Evolutionary conservation across 2,329 filamentous ascomycete species (phyloP).

Genomic region (Gnomoniopsis sp.): DNA sequence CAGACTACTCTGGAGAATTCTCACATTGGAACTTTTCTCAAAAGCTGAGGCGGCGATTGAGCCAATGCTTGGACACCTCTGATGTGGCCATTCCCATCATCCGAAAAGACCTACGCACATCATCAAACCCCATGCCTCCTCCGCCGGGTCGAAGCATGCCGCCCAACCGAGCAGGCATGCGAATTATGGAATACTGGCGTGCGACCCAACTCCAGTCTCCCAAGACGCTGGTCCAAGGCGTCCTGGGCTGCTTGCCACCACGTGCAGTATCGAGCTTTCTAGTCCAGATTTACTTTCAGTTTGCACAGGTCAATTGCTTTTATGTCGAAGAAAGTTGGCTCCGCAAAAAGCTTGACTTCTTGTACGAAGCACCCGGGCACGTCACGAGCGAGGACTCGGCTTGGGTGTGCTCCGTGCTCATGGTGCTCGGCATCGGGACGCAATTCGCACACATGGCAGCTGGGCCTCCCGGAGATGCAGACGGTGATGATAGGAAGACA

Average conservation of each 20-base stretch:
- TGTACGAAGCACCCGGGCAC: conserved; percentile 36
- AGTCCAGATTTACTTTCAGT: conserved; percentile 43
- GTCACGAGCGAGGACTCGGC: conserved; percentile 39
- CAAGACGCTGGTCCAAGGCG: conserved; percentile 32
- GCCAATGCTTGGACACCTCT: conserved; percentile 12
- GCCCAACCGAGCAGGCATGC: conserved; percentile 18
- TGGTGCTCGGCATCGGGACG: conserved; percentile 47
- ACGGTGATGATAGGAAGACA: conserved; percentile 49
- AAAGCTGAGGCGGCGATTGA: conserved; percentile 31
- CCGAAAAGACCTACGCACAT: conserved; percentile 14
- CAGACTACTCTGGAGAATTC: conserved; percentile 50
- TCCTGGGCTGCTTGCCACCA: conserved; percentile 40
- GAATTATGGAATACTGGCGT: conserved; percentile 37
- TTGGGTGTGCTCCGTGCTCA: conserved; percentile 42
- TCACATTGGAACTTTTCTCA: conserved; percentile 52
- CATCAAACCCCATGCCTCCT: conserved; percentile 21
- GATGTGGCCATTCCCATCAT: conserved; percentile 3
- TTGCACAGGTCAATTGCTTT: conserved; percentile 47
- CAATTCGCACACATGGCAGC: conserved; percentile 47
- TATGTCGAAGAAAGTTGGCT: conserved; percentile 44
- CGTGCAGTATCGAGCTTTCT: conserved; percentile 45
- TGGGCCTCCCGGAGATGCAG: conserved; percentile 24
- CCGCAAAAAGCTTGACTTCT: conserved; percentile 34
- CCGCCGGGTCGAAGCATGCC: neutral
- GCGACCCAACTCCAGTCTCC: conserved; percentile 43